A percentile compares a stretch with the other conserved stretches of the same genome.
phyloP scores from a whole-genome alignment of 1,284 basidiomycete genomes.

The Cerrena zonata region DNA sequence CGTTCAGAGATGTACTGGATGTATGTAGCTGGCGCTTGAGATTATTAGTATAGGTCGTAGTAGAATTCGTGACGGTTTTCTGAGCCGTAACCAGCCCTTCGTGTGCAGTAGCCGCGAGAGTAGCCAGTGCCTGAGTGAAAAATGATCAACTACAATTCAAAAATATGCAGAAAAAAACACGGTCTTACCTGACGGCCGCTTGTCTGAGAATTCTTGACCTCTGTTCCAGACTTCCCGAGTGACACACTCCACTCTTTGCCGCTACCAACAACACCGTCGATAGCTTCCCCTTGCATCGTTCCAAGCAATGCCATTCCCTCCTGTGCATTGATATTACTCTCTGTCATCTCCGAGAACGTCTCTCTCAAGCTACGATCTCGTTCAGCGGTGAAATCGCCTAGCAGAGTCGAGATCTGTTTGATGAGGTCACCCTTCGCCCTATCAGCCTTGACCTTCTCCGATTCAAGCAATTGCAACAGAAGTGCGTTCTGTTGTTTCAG shows the following conservation, averaged over 20 bases:
- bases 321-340: slow-evolving; percentile 52
- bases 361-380: slow-evolving; percentile 66
- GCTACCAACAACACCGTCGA: slow-evolving; percentile 36
- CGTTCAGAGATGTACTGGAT: slow-evolving; percentile 38
- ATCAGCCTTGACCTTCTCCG: slow-evolving; percentile 61
- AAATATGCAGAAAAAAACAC: background rate
- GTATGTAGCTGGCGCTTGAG: slow-evolving; percentile 45
- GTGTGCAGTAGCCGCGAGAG: slow-evolving; percentile 37
- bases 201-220: slow-evolving; percentile 52
- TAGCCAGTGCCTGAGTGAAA: slow-evolving; percentile 37
- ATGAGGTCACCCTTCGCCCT: slow-evolving; percentile 69
- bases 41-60: slow-evolving; percentile 47
- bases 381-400: slow-evolving; percentile 65
- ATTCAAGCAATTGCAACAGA: slow-evolving; percentile 56
- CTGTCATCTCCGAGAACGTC: slow-evolving; percentile 50
- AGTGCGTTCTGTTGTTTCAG: slow-evolving; percentile 71
- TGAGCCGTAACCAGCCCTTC: slow-evolving; percentile 44
- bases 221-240: slow-evolving; percentile 44
- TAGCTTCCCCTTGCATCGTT: slow-evolving; percentile 42
- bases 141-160: background rate
- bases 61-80: slow-evolving; percentile 39
- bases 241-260: slow-evolving; percentile 36
- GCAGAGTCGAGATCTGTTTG: slow-evolving; percentile 62
- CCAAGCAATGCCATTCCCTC: slow-evolving; percentile 43
- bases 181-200: slow-evolving; percentile 52